phyloP scores from a whole-genome alignment of 2,329 filamentous ascomycete genomes.

The Trichoderma sp. region DNA sequence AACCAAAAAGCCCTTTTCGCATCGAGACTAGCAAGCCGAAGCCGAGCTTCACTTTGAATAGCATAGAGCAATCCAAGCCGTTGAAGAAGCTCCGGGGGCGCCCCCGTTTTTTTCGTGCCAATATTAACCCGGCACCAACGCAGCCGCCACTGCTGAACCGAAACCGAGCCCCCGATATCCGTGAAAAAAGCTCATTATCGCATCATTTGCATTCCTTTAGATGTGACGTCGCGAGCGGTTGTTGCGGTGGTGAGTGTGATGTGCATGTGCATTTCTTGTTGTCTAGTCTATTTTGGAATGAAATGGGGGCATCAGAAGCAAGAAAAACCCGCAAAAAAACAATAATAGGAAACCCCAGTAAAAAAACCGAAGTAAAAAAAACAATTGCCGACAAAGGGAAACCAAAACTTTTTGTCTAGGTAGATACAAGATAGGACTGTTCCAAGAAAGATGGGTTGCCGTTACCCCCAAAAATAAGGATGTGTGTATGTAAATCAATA shows the following conservation, averaged over 20 bases:
- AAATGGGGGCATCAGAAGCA: not conserved
- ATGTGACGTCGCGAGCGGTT: not conserved
- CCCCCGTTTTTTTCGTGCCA: not conserved
- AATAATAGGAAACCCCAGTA: not conserved
- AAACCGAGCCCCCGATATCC: not conserved
- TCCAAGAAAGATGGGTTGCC: not conserved
- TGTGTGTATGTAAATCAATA: too few relatives aligned
- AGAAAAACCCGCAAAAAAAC: not conserved
- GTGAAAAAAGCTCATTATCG: not conserved
- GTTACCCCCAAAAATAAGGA: not conserved
- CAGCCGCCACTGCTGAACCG: conserved; percentile 6
- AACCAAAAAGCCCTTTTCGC: not conserved
- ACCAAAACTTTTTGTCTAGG: not conserved
- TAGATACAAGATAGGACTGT: too few relatives aligned
- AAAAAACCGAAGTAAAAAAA: not conserved
- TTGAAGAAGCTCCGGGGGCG: not conserved
- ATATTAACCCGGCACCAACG: not conserved
- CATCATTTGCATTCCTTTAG: not conserved
- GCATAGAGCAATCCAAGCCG: not conserved
- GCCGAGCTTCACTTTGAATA: not conserved
- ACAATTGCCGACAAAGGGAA: not conserved
- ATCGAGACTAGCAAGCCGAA: not conserved
- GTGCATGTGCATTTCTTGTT: not conserved
- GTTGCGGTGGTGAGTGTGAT: not conserved
- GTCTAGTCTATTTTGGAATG: not conserved